Evolutionary conservation across 148 eudicot species (phyloP).

Genomic region (Talinum fruticosum): DNA sequence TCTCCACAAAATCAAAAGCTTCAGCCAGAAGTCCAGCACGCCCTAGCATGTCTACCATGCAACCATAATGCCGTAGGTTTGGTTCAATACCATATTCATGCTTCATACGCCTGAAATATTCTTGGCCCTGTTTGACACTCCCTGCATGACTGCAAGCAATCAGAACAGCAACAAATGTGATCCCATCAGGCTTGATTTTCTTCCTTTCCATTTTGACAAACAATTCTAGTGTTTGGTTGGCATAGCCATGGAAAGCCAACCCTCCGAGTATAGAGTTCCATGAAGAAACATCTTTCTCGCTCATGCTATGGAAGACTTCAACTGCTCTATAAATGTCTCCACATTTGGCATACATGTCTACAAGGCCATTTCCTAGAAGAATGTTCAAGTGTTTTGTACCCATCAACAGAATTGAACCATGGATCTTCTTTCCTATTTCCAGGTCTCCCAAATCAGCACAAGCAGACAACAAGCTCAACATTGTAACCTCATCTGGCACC

Average conservation of each 20-base stretch:
- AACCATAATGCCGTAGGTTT: slow-evolving; percentile 51
- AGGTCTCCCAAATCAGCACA: slow-evolving; percentile 54
- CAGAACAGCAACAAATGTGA: slow-evolving; percentile 48
- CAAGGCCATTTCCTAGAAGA: slow-evolving; percentile 49
- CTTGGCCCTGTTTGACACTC: slow-evolving; percentile 45
- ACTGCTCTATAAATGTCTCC: slow-evolving; percentile 48
- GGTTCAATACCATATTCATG: slow-evolving; percentile 41
- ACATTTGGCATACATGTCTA: slow-evolving; percentile 70
- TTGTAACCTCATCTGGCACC: slow-evolving; percentile 57
- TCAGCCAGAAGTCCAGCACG: slow-evolving; percentile 47
- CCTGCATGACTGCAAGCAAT: slow-evolving; percentile 62
- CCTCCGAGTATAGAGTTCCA: slow-evolving; percentile 55
- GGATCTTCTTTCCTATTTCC: slow-evolving; percentile 48
- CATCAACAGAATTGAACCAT: slow-evolving; percentile 37
- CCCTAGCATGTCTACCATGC: slow-evolving; percentile 61
- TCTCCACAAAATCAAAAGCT: slow-evolving; percentile 46
- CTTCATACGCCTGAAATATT: slow-evolving; percentile 40
- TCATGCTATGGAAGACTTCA: slow-evolving; percentile 41
- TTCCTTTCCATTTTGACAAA: slow-evolving; percentile 42
- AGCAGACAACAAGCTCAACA: slow-evolving; percentile 59
- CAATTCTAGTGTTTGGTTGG: slow-evolving; percentile 34
- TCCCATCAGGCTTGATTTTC: slow-evolving; percentile 42
- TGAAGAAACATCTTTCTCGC: slow-evolving; percentile 41
- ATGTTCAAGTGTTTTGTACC: slow-evolving; percentile 30
- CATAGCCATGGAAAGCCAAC: slow-evolving; percentile 52